These are phyloP conservation scores for Lobulomyces angularis DNA, from an alignment of 192 early-diverging fungal species.

Conservation along the genomic window DNA sequence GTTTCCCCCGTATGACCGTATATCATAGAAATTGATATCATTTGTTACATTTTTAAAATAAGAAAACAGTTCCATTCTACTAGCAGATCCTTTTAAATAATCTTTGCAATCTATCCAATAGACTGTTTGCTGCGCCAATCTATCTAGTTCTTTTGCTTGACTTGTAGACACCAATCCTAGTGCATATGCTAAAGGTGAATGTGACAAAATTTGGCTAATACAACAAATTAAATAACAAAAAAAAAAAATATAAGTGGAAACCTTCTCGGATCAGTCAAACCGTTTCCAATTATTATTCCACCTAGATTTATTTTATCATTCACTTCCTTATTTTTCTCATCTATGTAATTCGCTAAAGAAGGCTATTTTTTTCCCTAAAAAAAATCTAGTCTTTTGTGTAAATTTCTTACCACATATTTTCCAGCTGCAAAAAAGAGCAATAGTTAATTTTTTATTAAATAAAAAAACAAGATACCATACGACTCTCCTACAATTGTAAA, in stretches of 20 bases:
- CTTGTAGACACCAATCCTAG: conserved; percentile 35
- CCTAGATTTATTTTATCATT: conserved; percentile 25
- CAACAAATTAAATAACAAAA: no score
- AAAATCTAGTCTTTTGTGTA: no score
- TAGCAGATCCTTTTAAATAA: conserved; percentile 23
- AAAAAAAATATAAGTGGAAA: no score
- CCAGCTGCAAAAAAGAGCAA: no score
- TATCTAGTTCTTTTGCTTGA: conserved; percentile 25
- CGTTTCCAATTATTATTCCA: conserved; percentile 52
- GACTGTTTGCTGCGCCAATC: conserved; percentile 20
- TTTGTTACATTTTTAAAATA: conserved; percentile 54
- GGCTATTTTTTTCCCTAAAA: no score
- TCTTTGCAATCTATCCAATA: no score
- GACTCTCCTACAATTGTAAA: conserved; percentile 11
- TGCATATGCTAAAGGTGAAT: conserved; percentile 43
- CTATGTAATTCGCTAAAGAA: conserved; percentile 38
- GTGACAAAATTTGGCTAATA: conserved; percentile 37
- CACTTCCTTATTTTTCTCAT: conserved; percentile 5
- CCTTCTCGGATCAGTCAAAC: conserved; percentile 55
- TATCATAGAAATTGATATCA: conserved; percentile 64
- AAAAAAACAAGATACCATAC: no score
- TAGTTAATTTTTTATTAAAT: no score
- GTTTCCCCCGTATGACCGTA: conserved; percentile 52
- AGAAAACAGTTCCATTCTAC: conserved; percentile 51
- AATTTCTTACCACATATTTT: conserved; percentile 66